These are phyloP conservation scores for Prosopis cineraria DNA, from an alignment of 306 rosid genomes.

Conservation along the genomic window DNA sequence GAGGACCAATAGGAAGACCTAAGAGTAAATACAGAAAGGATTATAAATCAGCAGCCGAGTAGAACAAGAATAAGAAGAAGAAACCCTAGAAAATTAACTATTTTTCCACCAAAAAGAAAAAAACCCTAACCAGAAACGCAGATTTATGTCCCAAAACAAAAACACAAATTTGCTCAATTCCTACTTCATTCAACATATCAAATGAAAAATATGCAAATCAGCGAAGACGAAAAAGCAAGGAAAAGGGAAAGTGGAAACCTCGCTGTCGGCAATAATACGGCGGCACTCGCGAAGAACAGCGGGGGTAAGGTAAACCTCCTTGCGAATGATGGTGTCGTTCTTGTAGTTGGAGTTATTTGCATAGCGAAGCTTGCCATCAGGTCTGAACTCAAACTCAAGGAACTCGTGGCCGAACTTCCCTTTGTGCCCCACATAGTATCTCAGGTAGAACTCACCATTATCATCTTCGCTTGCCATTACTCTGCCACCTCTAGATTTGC, in stretches of 20 bases:
- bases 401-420: constrained; percentile 96
- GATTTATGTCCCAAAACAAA: neutral
- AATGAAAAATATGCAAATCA: neutral
- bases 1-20: neutral
- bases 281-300: constrained; percentile 93
- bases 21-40: neutral
- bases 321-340: constrained; percentile 97
- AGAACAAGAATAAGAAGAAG: neutral
- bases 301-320: constrained; percentile 91
- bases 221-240: neutral
- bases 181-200: neutral
- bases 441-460: constrained; percentile 71
- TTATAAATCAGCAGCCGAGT: neutral
- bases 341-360: constrained; percentile 99
- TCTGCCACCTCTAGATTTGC: neutral
- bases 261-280: constrained; percentile 85
- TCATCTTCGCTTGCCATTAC: constrained; percentile 65
- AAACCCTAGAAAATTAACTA: neutral
- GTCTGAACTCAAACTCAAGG: constrained; percentile 90
- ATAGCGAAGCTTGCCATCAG: constrained; percentile 92
- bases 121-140: neutral
- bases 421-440: constrained; percentile 93
- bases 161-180: too few relatives aligned
- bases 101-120: neutral
- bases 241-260: constrained; percentile 38